phyloP scores from a whole-genome alignment of 2,329 filamentous ascomycete genomes.

The Pseudocercospora vitis region DNA sequence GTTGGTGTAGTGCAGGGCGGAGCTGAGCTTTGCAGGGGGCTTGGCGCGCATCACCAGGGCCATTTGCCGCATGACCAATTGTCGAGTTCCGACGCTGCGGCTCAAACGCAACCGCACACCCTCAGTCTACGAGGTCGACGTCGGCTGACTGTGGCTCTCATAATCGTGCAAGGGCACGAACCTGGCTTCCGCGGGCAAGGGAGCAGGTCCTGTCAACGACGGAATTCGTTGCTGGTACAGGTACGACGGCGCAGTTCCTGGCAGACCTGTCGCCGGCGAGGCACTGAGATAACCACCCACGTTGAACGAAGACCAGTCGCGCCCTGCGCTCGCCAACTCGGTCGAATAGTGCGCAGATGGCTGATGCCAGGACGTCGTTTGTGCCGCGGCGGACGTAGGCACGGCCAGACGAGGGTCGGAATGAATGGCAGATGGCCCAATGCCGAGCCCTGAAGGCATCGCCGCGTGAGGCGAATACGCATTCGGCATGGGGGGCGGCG shows the following conservation, averaged over 20 bases:
- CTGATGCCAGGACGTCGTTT: constrained; percentile 38
- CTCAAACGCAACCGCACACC: constrained; percentile 27
- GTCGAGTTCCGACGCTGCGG: constrained; percentile 21
- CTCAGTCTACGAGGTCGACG: constrained; percentile 28
- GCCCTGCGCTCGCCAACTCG: constrained; percentile 32
- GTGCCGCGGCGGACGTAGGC: constrained; percentile 33
- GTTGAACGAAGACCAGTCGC: constrained; percentile 26
- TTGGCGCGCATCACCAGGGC: constrained; percentile 11
- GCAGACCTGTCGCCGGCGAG: constrained; percentile 35
- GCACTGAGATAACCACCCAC: constrained; percentile 32
- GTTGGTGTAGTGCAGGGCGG: constrained; percentile 28
- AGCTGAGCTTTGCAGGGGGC: constrained; percentile 13
- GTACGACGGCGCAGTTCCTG: constrained; percentile 33
- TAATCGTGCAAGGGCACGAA: constrained; percentile 40
- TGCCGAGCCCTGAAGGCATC: constrained; percentile 35
- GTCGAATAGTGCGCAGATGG: constrained; percentile 36
- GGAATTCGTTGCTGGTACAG: constrained; percentile 32
- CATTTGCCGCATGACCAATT: constrained; percentile 23
- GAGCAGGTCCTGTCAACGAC: constrained; percentile 31
- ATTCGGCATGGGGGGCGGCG: constrained; percentile 30
- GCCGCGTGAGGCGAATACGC: constrained; percentile 34
- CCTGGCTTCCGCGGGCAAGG: constrained; percentile 32
- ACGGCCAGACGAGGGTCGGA: constrained; percentile 42
- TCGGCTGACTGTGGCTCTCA: constrained; percentile 36
- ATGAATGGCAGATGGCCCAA: constrained; percentile 39